Evolutionary conservation across 352 stramenopile genomes (phyloP), one percentile per base, ranked within the genome.

Genomic region (Phytopythium montanum): DNA sequence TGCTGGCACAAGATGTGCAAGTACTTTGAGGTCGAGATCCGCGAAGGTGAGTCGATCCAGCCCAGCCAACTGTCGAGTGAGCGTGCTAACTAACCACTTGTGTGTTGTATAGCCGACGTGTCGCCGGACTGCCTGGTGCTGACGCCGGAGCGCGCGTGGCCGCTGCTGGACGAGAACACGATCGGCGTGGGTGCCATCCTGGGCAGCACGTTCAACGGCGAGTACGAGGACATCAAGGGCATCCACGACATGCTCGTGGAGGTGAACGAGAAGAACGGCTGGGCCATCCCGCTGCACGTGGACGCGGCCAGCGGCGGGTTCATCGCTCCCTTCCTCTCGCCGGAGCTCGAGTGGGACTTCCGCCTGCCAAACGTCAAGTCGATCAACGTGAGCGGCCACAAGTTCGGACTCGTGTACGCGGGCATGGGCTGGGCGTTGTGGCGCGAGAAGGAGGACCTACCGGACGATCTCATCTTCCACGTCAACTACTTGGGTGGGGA

Each of bases 1-100:
- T 95, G 89, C 73, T 98, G 92, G 92, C 88, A 98, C 75, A 98
- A 98, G 71, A 90, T 96, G 74, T 97, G 90, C 81, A 90, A 90
- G 64, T 98, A 97, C 73, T 97, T 98, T 77, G 92, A 98, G 62
- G 86, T 98, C 53, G 90, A 97, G 59, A 81, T 92, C 44, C 87
- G 90, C 39, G 81, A 97, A 58, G 62, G 65, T 68, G 42, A 18
- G 48, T 21, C 23, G 10, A 39, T 21, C 23, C 13, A 23, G 3
- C 0, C n/a, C n/a, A n/a, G n/a, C n/a, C n/a, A n/a, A n/a, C n/a
- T n/a, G n/a, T n/a, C n/a, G n/a, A n/a, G n/a, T n/a, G n/a, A n/a
- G n/a, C n/a, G n/a, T n/a, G n/a, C n/a, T n/a, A n/a, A n/a, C n/a
- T n/a, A n/a, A n/a, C n/a, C n/a, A n/a, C 16, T n/a, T 53, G 33